These are phyloP conservation scores for Geosmithia putterillii DNA, from an alignment of 2,329 filamentous ascomycete species.

Conservation along the genomic window DNA sequence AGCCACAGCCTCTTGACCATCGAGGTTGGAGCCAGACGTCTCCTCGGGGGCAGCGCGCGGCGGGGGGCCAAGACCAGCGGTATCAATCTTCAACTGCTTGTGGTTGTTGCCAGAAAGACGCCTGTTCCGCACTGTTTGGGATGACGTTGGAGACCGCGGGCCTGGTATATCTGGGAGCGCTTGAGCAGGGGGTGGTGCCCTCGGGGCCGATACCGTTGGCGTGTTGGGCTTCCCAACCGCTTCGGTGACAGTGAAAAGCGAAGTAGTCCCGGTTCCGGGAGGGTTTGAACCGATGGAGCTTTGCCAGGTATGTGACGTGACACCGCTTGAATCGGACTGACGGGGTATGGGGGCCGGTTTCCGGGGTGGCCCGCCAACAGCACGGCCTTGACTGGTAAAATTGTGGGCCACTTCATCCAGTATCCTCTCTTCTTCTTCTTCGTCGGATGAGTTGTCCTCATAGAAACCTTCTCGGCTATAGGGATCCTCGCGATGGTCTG, in stretches of 20 bases:
- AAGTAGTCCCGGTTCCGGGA: conserved; percentile 41
- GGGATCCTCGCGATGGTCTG: neutral
- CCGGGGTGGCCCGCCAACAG: conserved; percentile 31
- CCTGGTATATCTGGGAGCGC: conserved; percentile 31
- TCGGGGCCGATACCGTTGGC: conserved; percentile 10
- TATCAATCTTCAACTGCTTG: conserved; percentile 85
- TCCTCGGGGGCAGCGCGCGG: conserved; percentile 1
- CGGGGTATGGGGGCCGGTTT: conserved; percentile 54
- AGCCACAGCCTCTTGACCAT: neutral
- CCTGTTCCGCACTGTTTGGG: conserved; percentile 51
- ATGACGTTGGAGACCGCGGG: conserved; percentile 16
- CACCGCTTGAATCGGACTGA: conserved; percentile 70
- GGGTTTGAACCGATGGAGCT: conserved; percentile 66
- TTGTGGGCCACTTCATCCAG: conserved; percentile 82
- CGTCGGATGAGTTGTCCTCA: conserved; percentile 50
- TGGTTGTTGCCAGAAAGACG: conserved; percentile 69
- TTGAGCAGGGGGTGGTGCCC: conserved; percentile 35
- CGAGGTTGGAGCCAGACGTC: neutral
- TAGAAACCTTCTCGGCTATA: conserved; percentile 40
- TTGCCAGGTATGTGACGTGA: conserved; percentile 70
- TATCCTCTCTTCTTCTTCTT: conserved; percentile 53
- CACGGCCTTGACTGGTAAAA: conserved; percentile 72
- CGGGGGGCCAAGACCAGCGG: conserved; percentile 23
- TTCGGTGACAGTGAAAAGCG: conserved; percentile 58
- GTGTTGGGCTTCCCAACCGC: conserved; percentile 15